Evolutionary conservation across 1,284 basidiomycete species (phyloP), one percentile per base, ranked within the genome.

Genomic region (Phellinidium pouzarii): DNA sequence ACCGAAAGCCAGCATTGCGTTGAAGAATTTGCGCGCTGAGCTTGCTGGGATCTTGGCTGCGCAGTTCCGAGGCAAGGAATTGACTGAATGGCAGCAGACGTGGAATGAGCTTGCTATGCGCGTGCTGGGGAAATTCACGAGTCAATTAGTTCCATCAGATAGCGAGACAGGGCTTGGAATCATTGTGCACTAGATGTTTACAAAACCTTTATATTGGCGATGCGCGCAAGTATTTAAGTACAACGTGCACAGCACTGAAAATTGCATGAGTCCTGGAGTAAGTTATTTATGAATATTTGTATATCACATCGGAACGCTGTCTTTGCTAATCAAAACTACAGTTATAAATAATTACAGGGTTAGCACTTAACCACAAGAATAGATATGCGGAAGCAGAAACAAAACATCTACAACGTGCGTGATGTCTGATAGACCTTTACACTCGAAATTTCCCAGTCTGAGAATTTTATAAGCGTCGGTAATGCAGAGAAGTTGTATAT

Each of bases 1-100:
- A 1, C 80, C 88, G 1, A 92, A 87, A 69, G 73, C 84, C 0
- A 81, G 82, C 52, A 66, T 95, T 41, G 93, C 93, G 0, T 72
- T 98, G 60, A 94, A 94, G 65, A 65, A 80, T 50, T 71, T 99
- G 36, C 83, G 94, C 11, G 75, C 73, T 17, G 82, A 87, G 46
- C 71, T 96, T 48, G 70, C 70, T 6, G 67, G 67, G 3, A 73
- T 88, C 43, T 73, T 97, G 58, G 76, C 83, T 3, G 73, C 77
- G 19, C 81, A 83, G 58, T 79, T 82, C 65, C 78, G 82, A 27
- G 78, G 80, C 3, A 82, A 81, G 58, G 65, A 74, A 1, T 70
- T 91, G 59, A 75, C 72, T 0, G 76, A 79, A 52, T 72, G 72
- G 0, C 86, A 89, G 60, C 61, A 74, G 40, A 66, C 68, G 43